These are phyloP conservation scores for Volvox africanus DNA, from an alignment of 139 green algal genomes.

Conservation along the genomic window DNA sequence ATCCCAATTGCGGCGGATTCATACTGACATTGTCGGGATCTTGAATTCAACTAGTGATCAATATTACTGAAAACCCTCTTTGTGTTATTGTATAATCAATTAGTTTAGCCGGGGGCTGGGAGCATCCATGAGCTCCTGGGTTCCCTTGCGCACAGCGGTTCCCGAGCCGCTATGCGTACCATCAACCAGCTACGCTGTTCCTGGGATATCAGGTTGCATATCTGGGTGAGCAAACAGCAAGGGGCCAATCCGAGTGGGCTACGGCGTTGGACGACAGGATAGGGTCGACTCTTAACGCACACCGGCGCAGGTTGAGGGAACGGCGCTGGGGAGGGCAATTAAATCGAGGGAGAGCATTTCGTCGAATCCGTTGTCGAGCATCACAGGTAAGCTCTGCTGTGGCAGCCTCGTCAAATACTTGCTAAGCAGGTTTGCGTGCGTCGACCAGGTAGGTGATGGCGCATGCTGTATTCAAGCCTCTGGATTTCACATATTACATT, in stretches of 20 bases:
- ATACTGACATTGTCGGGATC: background rate
- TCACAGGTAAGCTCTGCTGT: background rate
- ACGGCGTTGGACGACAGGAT: conserved; percentile 1
- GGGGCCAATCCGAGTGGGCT: background rate
- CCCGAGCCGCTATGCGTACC: conserved; percentile 10
- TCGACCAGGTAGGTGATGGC: too few relatives aligned
- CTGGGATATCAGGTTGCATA: background rate
- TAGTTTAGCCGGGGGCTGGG: background rate
- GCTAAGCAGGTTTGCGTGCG: too few relatives aligned
- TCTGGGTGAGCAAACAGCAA: background rate
- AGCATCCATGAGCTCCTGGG: conserved; percentile 17
- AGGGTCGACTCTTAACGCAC: conserved; percentile 8
- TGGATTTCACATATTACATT: too few relatives aligned
- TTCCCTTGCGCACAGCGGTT: conserved; percentile 4
- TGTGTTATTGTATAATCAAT: background rate
- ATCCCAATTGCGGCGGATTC: conserved; percentile 3
- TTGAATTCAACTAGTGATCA: background rate
- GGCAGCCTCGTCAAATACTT: too few relatives aligned
- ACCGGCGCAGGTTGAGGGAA: background rate
- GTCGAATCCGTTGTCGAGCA: background rate
- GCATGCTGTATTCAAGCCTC: too few relatives aligned
- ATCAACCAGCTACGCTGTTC: conserved; percentile 29
- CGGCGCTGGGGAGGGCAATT: background rate
- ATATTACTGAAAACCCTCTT: too few relatives aligned
- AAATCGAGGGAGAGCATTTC: background rate